Evolutionary conservation across 2,329 filamentous ascomycete genomes (phyloP), one percentile per base, ranked within the genome.

Genomic region (Aspergillus japonicus): DNA sequence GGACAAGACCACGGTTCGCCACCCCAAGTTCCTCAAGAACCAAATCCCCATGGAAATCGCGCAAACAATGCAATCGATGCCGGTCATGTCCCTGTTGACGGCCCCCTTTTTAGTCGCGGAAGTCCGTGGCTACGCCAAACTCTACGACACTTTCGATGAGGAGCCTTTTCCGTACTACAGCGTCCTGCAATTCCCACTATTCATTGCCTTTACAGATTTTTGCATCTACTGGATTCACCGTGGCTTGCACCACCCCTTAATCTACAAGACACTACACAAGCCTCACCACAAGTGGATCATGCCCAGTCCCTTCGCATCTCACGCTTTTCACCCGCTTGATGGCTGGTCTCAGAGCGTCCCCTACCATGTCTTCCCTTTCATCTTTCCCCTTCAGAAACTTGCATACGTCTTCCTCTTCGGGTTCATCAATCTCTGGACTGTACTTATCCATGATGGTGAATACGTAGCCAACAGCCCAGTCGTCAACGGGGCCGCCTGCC

Each of bases 261-360:
- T 95, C 68, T 98, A 98, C 85, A 96, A 93, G 82, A 82, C 82
- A 66, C 83, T 97, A 53, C 94, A 98, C 85, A 98, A 98, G 86
- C 89, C 92, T 66, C 94, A 98, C 79, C 94, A 98, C 87, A 97
- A 96, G 82, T 98, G 94, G 94, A 97, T 98, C 78, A 96, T 97
- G 91, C 94, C 94, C 3, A 96, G 92, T 3, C 94, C 94, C 0
- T 97, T 87, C 75, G 93, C 94, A 47, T 92, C 89, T 68, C 90
- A 96, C 73, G 94, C 94, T 59, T 98, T 98, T 85, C 92, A 98
- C 81, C 93, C 94, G 1, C 75, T 97, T 55, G 94, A 98, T 73
- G 94, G 94, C 71, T 97, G 89, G 78, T 84, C 87, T 11, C 94
- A 98, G 81, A 90, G 89, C 62, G 75, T 96, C 50, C 94, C 94